Base-by-base conservation (phyloP, 208 protist genomes). In the Leishmania gerbilli region DNA sequence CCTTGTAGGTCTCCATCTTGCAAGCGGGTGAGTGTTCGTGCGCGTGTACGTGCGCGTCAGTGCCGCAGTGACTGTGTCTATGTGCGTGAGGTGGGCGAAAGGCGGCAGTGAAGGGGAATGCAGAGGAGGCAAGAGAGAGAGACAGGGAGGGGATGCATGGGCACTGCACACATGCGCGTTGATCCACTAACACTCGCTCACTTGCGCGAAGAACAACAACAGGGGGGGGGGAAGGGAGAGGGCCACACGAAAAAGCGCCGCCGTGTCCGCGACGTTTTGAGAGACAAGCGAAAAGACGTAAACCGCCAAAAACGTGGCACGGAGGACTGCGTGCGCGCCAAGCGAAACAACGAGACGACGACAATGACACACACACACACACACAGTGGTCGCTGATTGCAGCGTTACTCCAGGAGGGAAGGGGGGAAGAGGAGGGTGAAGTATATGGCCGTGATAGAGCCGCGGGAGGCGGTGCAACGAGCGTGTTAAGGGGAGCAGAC, bases 1-100 rank as follows among this genome's bases (percentile, higher is more conserved):
- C 94, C 78, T 97, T 97, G 87, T 95, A 95, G 71, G 84, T 85
- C 84, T 98, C 93, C 94, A 96, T 97, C 31, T 27, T 74, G 60
- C 37, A n/a, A 24, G 2, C 21, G 53, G 64, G 72, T 42, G 37
- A 1, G 58, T 9, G 34, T 11, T 13, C 42, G 17, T 3, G 47
- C 55, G 71, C 31, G 45, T 74, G 45, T 40, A 21, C 17, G 69
- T 74, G 69, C 3, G 60, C 1, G 40, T 56, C 24, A 40, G 45
- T 40, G 27, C 69, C 42, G 17, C 11, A 17, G 34, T 21, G 42
- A 7, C 9, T 49, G 67, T 64, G 74, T 68, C n/a, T 84, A 42
- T 56, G 65, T 31, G 49, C 27, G 69, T 56, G 74, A 69, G 34
- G 42, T 56, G 31, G 49, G 40, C 27, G 62, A 55, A 77, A 11